Evolutionary conservation across 208 protist species (phyloP), one percentile per base, ranked within the genome.

Genomic region (Naegleria lovaniensis): DNA sequence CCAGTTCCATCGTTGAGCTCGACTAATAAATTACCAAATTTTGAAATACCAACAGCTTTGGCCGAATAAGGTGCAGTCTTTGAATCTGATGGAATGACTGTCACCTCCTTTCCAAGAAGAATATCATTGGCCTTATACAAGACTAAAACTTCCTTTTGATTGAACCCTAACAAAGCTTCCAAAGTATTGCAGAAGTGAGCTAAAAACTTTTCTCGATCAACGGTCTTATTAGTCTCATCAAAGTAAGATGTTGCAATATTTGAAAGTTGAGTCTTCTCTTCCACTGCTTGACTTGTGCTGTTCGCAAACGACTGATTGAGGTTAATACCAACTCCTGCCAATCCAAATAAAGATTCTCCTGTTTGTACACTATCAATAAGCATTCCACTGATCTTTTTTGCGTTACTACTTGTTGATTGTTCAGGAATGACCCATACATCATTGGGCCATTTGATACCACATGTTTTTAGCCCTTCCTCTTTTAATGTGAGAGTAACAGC

Each of bases 361-460:
- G 33, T 29, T 51, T 87, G 83, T 51, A 40, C 40, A 51, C 39
- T 51, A 87, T 87, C 40, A 33, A 87, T 87, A 1, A 87, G 29
- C 83, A 51, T 87, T 29, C 83, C 83, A 87, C 83, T 52, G 25
- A 87, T 22, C 29, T 87, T 87, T 13, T 67, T 67, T 67, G 11
- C 55, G 13, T 67, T 67, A 11, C 25, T 76, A 7, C 5, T 48
- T 76, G 59, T 76, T 36, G 36, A 19, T 85, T 85, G 29, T 6
- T 85, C 36, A 0, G 36, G 40, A 52, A 33, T 40, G 39, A 87
- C 83, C 36, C 41, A 87, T n/a, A 87, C 40, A 87, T 87, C 83
- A 51, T 87, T 87, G 9, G 83, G 83, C 83, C 83, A 87, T 29
- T 87, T 87, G 38, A 87, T 87, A 1, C 36, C 19, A 51, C 16